Conservation (phyloP, 768 basidiomycete genomes). For the Auricularia sp. region DNA sequence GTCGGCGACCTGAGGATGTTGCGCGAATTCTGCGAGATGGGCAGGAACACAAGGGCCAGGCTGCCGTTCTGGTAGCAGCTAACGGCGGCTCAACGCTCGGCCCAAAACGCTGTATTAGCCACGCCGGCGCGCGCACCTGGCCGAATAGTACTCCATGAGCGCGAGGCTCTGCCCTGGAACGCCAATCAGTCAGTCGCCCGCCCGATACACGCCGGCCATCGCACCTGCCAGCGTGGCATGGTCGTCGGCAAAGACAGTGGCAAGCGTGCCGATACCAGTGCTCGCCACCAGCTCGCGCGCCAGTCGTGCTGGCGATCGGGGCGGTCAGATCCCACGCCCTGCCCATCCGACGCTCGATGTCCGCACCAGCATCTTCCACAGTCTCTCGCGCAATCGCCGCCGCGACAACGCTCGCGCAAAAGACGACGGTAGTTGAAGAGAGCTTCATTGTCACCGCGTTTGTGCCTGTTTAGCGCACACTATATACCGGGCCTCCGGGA, state of each 20-base stretch:
- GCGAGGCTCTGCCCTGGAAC: slow-evolving; percentile 35
- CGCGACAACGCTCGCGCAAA: neutral
- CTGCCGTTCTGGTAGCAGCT: slow-evolving; percentile 45
- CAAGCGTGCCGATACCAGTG: slow-evolving; percentile 37
- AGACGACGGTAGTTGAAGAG: neutral
- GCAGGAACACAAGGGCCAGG: slow-evolving; percentile 40
- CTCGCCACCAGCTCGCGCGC: slow-evolving; percentile 32
- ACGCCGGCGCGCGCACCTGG: slow-evolving; percentile 13
- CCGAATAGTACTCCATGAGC: slow-evolving; percentile 45
- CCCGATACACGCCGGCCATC: slow-evolving; percentile 2
- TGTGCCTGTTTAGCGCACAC: neutral
- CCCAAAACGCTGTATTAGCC: neutral
- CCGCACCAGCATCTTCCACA: slow-evolving; percentile 38
- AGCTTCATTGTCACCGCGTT: neutral
- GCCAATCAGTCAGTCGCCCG: neutral
- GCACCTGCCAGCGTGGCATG: slow-evolving; percentile 30
- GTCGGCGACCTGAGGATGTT: slow-evolving; percentile 33
- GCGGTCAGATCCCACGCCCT: slow-evolving; percentile 1
- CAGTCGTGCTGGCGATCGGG: slow-evolving; percentile 28
- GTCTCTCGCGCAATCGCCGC: slow-evolving; percentile 26
- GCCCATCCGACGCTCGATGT: neutral
- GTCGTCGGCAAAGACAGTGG: slow-evolving; percentile 35
- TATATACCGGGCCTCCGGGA: neutral
- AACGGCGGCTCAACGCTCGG: neutral
- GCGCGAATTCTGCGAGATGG: slow-evolving; percentile 43